Percentiles rank a stretch among this genome's conserved stretches.
These are phyloP conservation scores for Mucor racemosus DNA, from an alignment of 371 early-diverging fungal species.

Conservation along the genomic window DNA sequence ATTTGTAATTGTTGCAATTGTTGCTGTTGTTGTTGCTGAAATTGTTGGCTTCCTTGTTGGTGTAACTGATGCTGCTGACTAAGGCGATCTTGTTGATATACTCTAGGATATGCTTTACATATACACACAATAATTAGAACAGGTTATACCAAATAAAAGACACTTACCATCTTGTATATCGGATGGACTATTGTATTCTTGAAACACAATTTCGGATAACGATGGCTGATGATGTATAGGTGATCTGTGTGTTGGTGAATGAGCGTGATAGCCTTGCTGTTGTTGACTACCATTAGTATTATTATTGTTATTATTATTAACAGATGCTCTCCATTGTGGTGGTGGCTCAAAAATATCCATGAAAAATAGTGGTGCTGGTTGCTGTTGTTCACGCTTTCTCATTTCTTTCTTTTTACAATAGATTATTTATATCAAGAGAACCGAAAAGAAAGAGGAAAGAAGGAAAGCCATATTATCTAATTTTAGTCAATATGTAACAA, in stretches of 20 bases:
- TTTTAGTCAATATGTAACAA: not conserved
- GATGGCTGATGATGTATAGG: constrained; percentile 31
- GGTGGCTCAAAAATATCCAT: constrained; percentile 27
- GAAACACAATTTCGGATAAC: constrained; percentile 27
- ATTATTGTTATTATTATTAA: constrained; percentile 7
- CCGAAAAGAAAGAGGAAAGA: not conserved
- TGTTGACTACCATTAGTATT: not conserved
- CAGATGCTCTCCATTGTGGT: constrained; percentile 15
- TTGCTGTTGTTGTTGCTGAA: not conserved
- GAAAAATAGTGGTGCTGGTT: constrained; percentile 6
- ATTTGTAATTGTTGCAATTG: too few species aligned
- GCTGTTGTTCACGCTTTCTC: constrained; percentile 5
- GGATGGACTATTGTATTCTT: constrained; percentile 16
- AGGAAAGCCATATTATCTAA: not conserved
- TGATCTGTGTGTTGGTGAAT: constrained; percentile 20
- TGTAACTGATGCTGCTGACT: constrained; percentile 2
- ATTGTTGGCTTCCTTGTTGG: not conserved
- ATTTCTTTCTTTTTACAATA: not conserved
- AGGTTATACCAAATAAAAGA: not conserved
- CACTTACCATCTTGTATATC: constrained; percentile 7
- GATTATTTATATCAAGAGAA: not conserved
- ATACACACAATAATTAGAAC: not conserved
- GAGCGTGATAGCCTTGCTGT: constrained; percentile 4
- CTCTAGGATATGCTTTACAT: constrained; percentile 6
- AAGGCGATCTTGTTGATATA: constrained; percentile 14